Evolutionary conservation across 164 flowering plant species (phyloP).

Genomic region (Piper betle): DNA sequence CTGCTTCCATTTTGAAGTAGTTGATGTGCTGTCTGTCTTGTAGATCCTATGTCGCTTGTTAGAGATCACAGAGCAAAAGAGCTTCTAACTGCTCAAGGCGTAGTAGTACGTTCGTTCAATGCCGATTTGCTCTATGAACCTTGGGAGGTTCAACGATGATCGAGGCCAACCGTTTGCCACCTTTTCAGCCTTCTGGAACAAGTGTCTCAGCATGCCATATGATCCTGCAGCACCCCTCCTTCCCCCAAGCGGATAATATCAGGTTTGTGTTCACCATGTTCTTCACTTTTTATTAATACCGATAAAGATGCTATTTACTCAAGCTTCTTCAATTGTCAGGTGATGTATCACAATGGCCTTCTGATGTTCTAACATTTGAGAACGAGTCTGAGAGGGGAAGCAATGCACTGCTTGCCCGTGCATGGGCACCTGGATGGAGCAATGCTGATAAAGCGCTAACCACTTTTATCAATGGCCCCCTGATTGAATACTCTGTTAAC

Average conservation of each 20-base stretch:
- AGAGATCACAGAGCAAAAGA: constrained; percentile 88
- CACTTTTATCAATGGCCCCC: constrained; percentile 73
- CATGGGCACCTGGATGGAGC: constrained; percentile 99
- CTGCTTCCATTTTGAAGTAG: no score
- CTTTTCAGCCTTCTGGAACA: constrained; percentile 77
- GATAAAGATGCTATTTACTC: no score
- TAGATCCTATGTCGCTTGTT: constrained; percentile 87
- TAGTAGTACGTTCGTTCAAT: constrained; percentile 72
- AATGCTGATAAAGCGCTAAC: constrained; percentile 83
- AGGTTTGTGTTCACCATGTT: constrained; percentile 26
- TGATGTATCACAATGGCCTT: constrained; percentile 60
- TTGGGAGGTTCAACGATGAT: constrained; percentile 81
- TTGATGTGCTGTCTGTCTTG: not conserved
- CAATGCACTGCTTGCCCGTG: constrained; percentile 93
- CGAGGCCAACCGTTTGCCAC: constrained; percentile 67
- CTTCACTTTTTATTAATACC: no score
- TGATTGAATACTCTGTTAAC: constrained; percentile 75
- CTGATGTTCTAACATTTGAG: constrained; percentile 64
- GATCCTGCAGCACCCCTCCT: constrained; percentile 94
- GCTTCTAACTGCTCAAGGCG: constrained; percentile 57
- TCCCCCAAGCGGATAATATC: constrained; percentile 86
- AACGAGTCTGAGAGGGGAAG: constrained; percentile 88
- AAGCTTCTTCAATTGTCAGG: constrained; percentile 15
- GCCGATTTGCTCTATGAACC: constrained; percentile 96
- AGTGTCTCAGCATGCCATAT: constrained; percentile 92